Conservation (phyloP, 768 basidiomycete species). For the Chalciporus piperatus region DNA sequence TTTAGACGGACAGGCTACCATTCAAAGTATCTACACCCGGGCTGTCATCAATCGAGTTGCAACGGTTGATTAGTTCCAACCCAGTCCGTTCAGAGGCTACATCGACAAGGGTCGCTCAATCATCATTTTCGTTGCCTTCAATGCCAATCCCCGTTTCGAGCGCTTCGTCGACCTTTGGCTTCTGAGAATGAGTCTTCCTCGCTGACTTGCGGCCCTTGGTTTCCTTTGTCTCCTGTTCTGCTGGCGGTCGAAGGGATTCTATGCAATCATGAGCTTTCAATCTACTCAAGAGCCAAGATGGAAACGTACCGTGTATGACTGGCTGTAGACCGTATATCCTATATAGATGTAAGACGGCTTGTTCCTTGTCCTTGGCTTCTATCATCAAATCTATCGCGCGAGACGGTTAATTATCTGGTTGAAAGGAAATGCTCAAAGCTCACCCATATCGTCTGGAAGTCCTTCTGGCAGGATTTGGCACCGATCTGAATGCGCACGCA, state of each 20-base stretch:
- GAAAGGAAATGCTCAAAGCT: conserved; percentile 10
- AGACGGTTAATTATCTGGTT: not conserved
- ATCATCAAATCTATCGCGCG: conserved; percentile 73
- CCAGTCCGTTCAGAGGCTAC: no score
- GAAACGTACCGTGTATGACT: conserved; percentile 52
- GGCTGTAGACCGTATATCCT: conserved; percentile 70
- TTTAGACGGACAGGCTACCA: no score
- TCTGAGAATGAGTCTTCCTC: conserved; percentile 26
- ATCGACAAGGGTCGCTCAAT: not conserved
- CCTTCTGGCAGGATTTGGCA: conserved; percentile 65
- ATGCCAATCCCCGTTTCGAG: conserved; percentile 3
- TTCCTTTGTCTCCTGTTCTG: conserved; percentile 36
- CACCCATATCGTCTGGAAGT: conserved; percentile 67
- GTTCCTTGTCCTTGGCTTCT: conserved; percentile 92
- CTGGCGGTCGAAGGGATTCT: conserved; percentile 44
- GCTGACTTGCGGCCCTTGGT: conserved; percentile 44
- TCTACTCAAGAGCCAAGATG: not conserved
- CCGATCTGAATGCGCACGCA: conserved; percentile 83
- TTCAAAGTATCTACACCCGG: no score
- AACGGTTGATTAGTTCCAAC: no score
- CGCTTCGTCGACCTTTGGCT: conserved; percentile 27
- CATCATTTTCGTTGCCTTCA: not conserved
- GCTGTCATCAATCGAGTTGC: no score
- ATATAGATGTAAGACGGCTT: conserved; percentile 85
- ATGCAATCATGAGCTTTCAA: not conserved